These are phyloP conservation scores for Warburgia ugandensis DNA, from an alignment of 164 flowering plant genomes.

Conservation along the genomic window DNA sequence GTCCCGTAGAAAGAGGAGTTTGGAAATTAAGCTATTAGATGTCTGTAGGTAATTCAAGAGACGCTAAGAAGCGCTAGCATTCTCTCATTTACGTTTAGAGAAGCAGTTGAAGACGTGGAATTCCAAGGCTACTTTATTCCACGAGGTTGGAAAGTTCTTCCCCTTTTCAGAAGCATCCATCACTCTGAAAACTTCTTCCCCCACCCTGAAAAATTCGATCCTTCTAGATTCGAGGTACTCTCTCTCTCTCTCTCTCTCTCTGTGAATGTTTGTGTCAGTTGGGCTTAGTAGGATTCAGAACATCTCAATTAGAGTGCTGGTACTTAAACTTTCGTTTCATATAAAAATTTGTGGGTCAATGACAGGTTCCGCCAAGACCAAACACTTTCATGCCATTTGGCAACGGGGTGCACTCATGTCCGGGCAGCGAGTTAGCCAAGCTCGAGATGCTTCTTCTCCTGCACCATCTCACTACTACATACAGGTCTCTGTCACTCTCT, in stretches of 20 bases:
- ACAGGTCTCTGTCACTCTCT: conserved; percentile 40
- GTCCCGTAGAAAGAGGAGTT: too few species aligned
- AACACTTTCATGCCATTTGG: conserved; percentile 90
- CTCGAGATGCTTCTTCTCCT: conserved; percentile 75
- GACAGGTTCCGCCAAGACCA: conserved; percentile 66
- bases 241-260: neutral
- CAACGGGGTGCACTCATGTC: conserved; percentile 83
- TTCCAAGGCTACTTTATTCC: conserved; percentile 77
- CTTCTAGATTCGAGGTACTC: conserved; percentile 84
- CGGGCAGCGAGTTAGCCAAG: conserved; percentile 89
- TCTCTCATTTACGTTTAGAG: conserved; percentile 82
- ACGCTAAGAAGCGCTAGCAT: conserved; percentile 68
- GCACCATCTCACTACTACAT: conserved; percentile 68
- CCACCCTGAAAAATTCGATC: conserved; percentile 77
- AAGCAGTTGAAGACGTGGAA: conserved; percentile 82
- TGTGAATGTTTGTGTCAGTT: too few species aligned
- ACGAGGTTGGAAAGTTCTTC: conserved; percentile 94
- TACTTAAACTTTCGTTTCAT: neutral
- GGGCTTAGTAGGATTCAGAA: too few species aligned
- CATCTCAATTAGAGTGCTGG: too few species aligned
- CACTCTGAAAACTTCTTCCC: conserved; percentile 67
- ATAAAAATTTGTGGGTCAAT: neutral
- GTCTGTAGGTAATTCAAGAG: conserved; percentile 64
- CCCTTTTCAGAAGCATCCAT: conserved; percentile 87
- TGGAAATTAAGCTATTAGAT: neutral